Base-by-base conservation (phyloP, 192 early-diverging fungal genomes). In the Irineochytrium annulatum region DNA sequence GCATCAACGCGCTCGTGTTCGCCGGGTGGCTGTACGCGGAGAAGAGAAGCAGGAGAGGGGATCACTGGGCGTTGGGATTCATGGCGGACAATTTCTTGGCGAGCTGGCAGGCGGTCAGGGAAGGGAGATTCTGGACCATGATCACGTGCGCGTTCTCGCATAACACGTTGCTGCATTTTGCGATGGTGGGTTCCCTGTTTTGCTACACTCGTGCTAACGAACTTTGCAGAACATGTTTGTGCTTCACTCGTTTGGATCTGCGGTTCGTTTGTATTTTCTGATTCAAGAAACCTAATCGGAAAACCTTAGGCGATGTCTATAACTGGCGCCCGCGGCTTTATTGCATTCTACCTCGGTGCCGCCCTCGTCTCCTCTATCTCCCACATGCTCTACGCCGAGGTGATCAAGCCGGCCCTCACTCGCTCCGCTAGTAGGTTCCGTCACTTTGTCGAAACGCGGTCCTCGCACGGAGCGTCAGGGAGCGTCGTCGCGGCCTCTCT, bases 161-260 rank as follows among this genome's bases (percentile, higher is more conserved):
- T 37, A 62, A 48, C 34, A 64, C 59, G 24, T 22, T 67, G 3
- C 24, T 65, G 14, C 74, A 71, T 65, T 55, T 69, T 63, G 63
- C 20, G 52, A 35, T 60, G 17, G 30, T 19, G 20, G 22, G 13
- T 39, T 3, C 17, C 43, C 11, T 22, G 46, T 28, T 8, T 44
- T 17, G 31, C 29, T 60, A 8, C 1, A 17, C 48, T 14, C 31
- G 14, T 5, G 24, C 8, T 28, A 27, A 65, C 62, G 59, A 34
- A 13, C 65, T 27, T 13, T 27, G 0, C 11, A 58, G 19, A 76
- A 76, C 64, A 76, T 76, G 74, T 66, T 69, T 48, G 74, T 72
- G n/a, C 46, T 76, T 14, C 55, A 71, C 55, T 52, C 39, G n/a
- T 76, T 76, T 51, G 69, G 52, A 2, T 39, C 53, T 20, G 34